Evolutionary conservation across 1,284 basidiomycete species (phyloP), one percentile per base, ranked within the genome.

Genomic region (Ustilago hordei): DNA sequence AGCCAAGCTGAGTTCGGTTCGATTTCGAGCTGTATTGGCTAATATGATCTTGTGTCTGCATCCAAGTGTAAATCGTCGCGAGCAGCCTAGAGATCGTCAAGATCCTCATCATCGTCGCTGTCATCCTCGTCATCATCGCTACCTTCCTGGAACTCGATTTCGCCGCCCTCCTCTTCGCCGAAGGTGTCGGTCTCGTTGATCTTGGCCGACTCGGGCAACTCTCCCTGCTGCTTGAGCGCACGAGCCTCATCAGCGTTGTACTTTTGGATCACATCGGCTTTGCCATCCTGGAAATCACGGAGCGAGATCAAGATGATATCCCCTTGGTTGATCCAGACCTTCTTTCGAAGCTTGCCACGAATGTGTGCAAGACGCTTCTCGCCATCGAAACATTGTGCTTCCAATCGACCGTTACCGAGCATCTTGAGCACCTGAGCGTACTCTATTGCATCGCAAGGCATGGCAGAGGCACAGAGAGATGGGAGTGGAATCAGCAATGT

Each of bases 261-360:
- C 88, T 98, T 98, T 86, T 98, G 96, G 85, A 99, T 98, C 56
- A 99, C 96, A 88, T 99, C 97, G 36, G 95, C 97, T 88, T 98
- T 98, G 88, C 95, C 95, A 84, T 99, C 97, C 87, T 99, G 96
- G 91, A 99, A 99, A 65, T 99, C 97, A 81, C 97, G 93, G 60
- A 99, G 90, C 35, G 96, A 99, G 45, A 99, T 89, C 52, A 99
- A 90, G 75, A 99, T 92, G 86, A 99, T 98, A 86, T 99, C 97
- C 81, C 97, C 97, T 84, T 95, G 94, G 86, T 97, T 97, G 87
- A 99, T 99, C 97, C 97, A 99, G 83, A 99, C 95, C 92, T 99
- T 99, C 89, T 99, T 99, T 86, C 97, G 89, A 93, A 99, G 95
- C 89, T 98, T 98, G 63, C 97, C 97, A 87, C 97, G 91, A 86